Conservation (phyloP, 345 rosid species). For the Corymbia maculata region DNA sequence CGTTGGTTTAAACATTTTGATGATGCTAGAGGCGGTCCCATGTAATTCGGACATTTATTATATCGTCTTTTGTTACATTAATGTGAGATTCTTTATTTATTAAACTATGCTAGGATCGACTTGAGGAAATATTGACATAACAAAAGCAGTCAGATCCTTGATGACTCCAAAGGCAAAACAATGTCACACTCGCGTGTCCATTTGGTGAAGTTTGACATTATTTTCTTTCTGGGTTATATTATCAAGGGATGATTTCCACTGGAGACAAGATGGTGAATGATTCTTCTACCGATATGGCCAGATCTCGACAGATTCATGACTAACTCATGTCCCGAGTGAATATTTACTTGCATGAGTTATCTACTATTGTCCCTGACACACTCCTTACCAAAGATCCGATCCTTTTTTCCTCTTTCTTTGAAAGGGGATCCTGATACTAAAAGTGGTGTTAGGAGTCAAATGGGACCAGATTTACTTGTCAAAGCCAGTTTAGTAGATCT, state of each 20-base stretch:
- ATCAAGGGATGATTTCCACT: neutral
- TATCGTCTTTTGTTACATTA: neutral
- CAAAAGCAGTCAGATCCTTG: neutral
- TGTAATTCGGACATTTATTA: neutral
- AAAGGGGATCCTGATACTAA: neutral
- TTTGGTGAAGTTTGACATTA: neutral
- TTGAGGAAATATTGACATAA: neutral
- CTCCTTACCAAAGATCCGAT: neutral
- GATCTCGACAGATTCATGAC: neutral
- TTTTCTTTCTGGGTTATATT: neutral
- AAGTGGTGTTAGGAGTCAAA: neutral
- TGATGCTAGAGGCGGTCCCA: neutral
- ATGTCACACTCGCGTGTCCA: neutral
- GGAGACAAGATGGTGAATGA: neutral
- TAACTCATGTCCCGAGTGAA: neutral
- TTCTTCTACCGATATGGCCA: neutral
- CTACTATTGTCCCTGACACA: neutral
- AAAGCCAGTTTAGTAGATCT: neutral
- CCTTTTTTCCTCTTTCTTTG: neutral
- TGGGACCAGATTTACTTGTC: neutral
- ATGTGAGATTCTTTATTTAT: neutral
- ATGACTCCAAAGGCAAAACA: neutral
- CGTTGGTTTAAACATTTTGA: neutral
- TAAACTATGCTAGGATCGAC: neutral
- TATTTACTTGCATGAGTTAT: neutral